phyloP scores from a whole-genome alignment of 192 early-diverging fungal species.

The Backusella luteola region DNA sequence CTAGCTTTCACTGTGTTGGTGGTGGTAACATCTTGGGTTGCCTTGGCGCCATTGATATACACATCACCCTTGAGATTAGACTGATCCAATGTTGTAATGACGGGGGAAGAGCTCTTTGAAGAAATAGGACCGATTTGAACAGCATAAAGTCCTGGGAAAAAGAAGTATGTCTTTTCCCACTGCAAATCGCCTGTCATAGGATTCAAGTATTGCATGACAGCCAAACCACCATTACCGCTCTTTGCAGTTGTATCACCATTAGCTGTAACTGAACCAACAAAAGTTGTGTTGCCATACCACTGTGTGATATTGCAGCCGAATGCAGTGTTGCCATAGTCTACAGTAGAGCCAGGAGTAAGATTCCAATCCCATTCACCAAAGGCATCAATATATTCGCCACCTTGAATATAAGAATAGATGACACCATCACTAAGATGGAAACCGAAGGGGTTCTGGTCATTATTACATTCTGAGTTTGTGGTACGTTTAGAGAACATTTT shows the following conservation, averaged over 20 bases:
- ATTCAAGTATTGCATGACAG: conserved; percentile 29
- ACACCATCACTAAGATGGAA: conserved; percentile 33
- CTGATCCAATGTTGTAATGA: conserved; percentile 30
- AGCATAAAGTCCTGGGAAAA: conserved; percentile 25
- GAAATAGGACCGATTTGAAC: conserved; percentile 12
- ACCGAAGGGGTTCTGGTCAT: conserved; percentile 26
- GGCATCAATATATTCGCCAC: conserved; percentile 28
- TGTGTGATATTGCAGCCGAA: conserved; percentile 22
- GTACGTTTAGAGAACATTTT: conserved; percentile 32
- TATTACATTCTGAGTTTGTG: conserved; percentile 28
- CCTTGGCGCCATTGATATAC: background rate
- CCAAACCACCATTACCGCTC: conserved; percentile 17
- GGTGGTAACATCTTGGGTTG: background rate
- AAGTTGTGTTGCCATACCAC: conserved; percentile 14
- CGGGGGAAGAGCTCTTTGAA: background rate
- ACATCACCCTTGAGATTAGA: conserved; percentile 19
- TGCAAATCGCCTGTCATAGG: conserved; percentile 15
- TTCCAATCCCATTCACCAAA: conserved; percentile 35
- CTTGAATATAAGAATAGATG: conserved; percentile 25
- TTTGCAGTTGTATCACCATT: background rate
- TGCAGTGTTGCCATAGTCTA: conserved; percentile 17
- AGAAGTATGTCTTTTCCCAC: conserved; percentile 30
- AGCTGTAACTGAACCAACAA: conserved; percentile 28
- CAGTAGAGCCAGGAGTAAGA: conserved; percentile 30
- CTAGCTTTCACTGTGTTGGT: conserved; percentile 1